These are phyloP conservation scores for Cochlearia excelsa DNA, from an alignment of 345 rosid species.

Conservation along the genomic window DNA sequence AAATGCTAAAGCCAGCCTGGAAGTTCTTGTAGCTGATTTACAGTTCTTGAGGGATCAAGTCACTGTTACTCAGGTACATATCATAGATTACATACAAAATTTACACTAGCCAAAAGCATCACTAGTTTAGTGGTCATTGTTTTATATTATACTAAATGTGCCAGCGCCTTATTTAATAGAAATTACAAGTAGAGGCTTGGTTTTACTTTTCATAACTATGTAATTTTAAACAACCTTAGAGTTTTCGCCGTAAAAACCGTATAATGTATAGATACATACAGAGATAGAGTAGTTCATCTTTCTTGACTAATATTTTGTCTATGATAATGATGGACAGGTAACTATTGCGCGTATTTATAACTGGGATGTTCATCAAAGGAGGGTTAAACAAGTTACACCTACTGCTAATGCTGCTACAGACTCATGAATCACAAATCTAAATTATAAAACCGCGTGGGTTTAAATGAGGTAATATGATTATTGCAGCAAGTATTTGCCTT, in stretches of 20 bases:
- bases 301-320: constrained; percentile 1
- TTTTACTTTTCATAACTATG: neutral
- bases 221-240: no score
- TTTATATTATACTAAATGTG: no score
- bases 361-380: constrained; percentile 92
- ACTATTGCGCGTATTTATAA: constrained; percentile 81
- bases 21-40: constrained; percentile 81
- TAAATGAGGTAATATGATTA: constrained; percentile 16
- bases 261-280: neutral
- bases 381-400: constrained; percentile 51
- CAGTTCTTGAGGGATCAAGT: constrained; percentile 95
- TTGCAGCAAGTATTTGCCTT: no score
- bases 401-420: constrained; percentile 43
- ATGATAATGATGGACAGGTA: constrained; percentile 47
- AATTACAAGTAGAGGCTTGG: neutral
- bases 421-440: constrained; percentile 33
- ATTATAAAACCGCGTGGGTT: constrained; percentile 5
- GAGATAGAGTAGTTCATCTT: constrained; percentile 2
- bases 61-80: constrained; percentile 85
- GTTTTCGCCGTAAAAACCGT: neutral
- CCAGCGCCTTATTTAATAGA: neutral
- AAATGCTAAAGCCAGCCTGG: constrained; percentile 32
- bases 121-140: no score
- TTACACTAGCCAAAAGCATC: no score
- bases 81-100: no score